Evolutionary conservation across 371 early-diverging fungal species (phyloP).

Genomic region (Smittium mucronatum): DNA sequence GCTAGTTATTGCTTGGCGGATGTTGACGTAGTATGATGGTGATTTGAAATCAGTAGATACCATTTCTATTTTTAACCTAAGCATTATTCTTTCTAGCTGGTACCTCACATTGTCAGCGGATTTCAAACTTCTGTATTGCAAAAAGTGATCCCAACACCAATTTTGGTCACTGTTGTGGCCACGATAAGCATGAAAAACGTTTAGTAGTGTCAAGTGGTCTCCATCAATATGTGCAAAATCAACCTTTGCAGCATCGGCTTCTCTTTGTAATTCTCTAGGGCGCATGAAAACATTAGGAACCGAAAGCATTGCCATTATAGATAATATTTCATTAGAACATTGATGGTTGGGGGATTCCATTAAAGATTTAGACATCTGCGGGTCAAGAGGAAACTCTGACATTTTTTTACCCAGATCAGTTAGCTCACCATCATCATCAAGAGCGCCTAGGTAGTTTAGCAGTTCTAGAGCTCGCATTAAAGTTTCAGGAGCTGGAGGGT

Average conservation of each 20-base stretch:
- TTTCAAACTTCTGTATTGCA: slow-evolving; percentile 75
- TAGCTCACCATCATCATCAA: slow-evolving; percentile 75
- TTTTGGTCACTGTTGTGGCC: slow-evolving; percentile 33
- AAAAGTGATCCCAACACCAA: slow-evolving; percentile 87
- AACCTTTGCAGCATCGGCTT: slow-evolving; percentile 84
- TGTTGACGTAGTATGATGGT: slow-evolving; percentile 62
- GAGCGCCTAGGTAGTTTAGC: slow-evolving; percentile 76
- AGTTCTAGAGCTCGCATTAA: slow-evolving; percentile 83
- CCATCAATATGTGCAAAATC: slow-evolving; percentile 85
- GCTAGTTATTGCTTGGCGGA: slow-evolving; percentile 69
- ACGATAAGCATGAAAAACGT: slow-evolving; percentile 80
- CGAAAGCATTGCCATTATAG: slow-evolving; percentile 83
- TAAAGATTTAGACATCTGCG: slow-evolving; percentile 72
- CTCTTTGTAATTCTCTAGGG: slow-evolving; percentile 70
- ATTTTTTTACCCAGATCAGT: slow-evolving; percentile 67
- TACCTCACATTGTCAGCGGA: slow-evolving; percentile 81
- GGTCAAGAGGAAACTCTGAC: slow-evolving; percentile 87
- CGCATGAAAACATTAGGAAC: slow-evolving; percentile 84
- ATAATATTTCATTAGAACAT: slow-evolving; percentile 85
- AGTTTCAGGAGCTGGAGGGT: slow-evolving; percentile 83
- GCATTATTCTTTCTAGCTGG: slow-evolving; percentile 79
- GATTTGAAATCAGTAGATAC: slow-evolving; percentile 61
- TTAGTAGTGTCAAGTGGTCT: slow-evolving; percentile 85
- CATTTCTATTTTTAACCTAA: slow-evolving; percentile 52
- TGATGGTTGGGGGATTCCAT: slow-evolving; percentile 66